Base-by-base conservation (phyloP, 2,329 filamentous ascomycete genomes). In the Myotisia sp. region DNA sequence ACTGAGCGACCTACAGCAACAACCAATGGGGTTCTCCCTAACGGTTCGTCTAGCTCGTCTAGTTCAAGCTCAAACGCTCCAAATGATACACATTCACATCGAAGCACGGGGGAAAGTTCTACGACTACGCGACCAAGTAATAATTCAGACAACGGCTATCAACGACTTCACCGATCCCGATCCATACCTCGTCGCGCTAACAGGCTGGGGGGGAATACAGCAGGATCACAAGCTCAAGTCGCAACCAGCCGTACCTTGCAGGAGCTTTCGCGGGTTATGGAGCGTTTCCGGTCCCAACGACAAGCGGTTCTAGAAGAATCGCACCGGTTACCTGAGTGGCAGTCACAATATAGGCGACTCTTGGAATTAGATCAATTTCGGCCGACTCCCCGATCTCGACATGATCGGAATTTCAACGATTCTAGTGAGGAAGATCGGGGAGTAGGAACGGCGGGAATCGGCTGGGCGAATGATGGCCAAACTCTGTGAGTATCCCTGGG, bases 381-480 rank as follows among this genome's bases (percentile, higher is more conserved):
- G 16, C 55, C 54, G 6, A 53, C 54, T 7, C 47, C 54, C 16
- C 58, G 57, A 53, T 50, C 56, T 27, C 46, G 57, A 36, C 55
- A 49, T 37, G 47, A 55, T 22, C 44, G 58, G 24, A 52, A 59
- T 29, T 45, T 54, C 26, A 48, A 51, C 19, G 50, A 58, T 13
- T 46, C 55, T 37, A 49, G 46, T 31, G 54, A 58, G 23, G 49
- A 52, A 36, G 56, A 59, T 18, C 50, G 52, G 20, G 57, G 57
- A 13, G 39, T 53, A 27, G 56, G 58, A 10, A 64, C 62, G 10
- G 62, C 62, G 37, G 63, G 63, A 13, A 50, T 66, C 33, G 62
- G 62, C 6, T 66, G 62, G 57, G 60, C 60, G 34, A 52, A 49
- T 6, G 60, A 66, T 47, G 62, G 61, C 12, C 53, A 58, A 44